phyloP scores from a whole-genome alignment of 2,329 filamentous ascomycete species.

The Fusarium sp. region DNA sequence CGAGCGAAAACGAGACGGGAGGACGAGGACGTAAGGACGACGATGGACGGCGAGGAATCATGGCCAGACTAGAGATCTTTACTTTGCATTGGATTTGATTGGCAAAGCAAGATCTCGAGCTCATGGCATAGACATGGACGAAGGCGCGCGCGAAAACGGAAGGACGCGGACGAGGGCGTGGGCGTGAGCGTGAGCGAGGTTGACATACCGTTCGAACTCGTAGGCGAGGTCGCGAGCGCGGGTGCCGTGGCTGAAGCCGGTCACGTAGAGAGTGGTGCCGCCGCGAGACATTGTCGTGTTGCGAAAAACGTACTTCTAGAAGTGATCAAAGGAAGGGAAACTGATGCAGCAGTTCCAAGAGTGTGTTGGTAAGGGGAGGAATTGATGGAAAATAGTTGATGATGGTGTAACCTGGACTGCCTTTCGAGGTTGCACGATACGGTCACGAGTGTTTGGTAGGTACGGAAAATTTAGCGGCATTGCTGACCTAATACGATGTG shows the following conservation, averaged over 20 bases:
- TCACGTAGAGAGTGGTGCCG: constrained; percentile 96
- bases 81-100: constrained; percentile 8
- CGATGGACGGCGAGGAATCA: constrained; percentile 45
- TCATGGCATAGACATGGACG: constrained; percentile 41
- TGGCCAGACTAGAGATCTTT: constrained; percentile 41
- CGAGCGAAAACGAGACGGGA: constrained; percentile 46
- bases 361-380: constrained; percentile 21
- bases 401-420: constrained; percentile 27
- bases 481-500: constrained; percentile 42
- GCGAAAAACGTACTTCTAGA: constrained; percentile 11
- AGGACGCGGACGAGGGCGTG: constrained; percentile 55
- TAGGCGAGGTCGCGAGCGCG: constrained; percentile 99
- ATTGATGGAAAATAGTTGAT: constrained; percentile 38
- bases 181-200: constrained; percentile 57
- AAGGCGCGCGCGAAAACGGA: constrained; percentile 46
- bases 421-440: constrained; percentile 33
- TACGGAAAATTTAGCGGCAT: constrained; percentile 43
- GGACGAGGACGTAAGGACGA: constrained; percentile 46
- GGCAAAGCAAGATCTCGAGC: constrained; percentile 25
- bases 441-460: constrained; percentile 38
- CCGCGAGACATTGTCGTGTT: constrained; percentile 81
- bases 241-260: constrained; percentile 98
- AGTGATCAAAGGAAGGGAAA: constrained; percentile 24
- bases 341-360: constrained; percentile 45
- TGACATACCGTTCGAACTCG: constrained; percentile 99